These are phyloP conservation scores for Psilocybe sp. DNA, from an alignment of 768 basidiomycete genomes.

Conservation along the genomic window DNA sequence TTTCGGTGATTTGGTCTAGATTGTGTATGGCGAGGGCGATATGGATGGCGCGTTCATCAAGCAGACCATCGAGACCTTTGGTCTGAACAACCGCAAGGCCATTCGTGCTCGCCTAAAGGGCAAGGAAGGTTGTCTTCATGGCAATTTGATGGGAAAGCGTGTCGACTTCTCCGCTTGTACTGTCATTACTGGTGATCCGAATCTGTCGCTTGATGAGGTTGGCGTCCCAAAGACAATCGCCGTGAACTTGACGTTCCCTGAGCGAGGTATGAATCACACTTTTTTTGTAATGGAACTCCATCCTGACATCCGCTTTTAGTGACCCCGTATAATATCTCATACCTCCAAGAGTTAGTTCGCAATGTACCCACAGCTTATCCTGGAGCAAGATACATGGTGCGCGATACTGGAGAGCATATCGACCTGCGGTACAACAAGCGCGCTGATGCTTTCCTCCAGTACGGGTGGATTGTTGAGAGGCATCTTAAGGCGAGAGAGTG, in stretches of 20 bases:
- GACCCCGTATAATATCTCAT: conserved; percentile 94
- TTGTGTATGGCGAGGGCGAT: no score
- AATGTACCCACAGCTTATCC: conserved; percentile 95
- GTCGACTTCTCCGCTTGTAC: conserved; percentile 99
- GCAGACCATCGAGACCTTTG: no score
- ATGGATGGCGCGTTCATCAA: no score
- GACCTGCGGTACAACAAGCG: conserved; percentile 96
- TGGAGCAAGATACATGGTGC: conserved; percentile 93
- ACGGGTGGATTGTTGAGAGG: conserved; percentile 97
- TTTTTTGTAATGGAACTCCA: neutral
- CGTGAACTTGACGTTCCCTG: conserved; percentile 97
- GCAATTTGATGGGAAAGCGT: conserved; percentile 99
- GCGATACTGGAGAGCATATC: conserved; percentile 96
- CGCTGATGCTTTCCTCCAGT: conserved; percentile 92
- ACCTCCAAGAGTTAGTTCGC: conserved; percentile 91
- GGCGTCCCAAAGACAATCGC: conserved; percentile 95
- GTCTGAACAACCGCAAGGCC: no score
- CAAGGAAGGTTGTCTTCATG: conserved; percentile 96
- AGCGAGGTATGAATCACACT: conserved; percentile 66
- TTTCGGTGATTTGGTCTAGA: no score
- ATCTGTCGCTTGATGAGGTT: conserved; percentile 93
- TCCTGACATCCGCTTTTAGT: conserved; percentile 43
- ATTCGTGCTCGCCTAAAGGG: conserved; percentile 98
- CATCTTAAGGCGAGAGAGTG: conserved; percentile 98
- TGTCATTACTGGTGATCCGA: conserved; percentile 98